Evolutionary conservation across 306 rosid species (phyloP), one percentile per base, ranked within the genome.

Genomic region (Dicorynia guianensis): DNA sequence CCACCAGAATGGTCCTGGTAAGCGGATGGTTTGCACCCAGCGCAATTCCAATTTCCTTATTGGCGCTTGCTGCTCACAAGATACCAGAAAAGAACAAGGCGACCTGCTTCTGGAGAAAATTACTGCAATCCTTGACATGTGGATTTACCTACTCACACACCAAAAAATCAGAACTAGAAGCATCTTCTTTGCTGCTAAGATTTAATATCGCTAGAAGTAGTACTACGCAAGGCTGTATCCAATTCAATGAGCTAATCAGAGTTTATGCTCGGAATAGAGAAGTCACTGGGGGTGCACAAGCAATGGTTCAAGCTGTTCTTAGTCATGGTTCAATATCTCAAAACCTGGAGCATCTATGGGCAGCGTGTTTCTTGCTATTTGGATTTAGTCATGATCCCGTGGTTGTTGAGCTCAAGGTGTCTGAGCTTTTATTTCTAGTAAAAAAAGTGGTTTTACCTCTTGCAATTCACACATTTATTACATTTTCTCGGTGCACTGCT

Each of bases 21-120:
- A 86, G 98, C 67, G 93, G 93, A 67, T 93, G 98, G 96, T 93
- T 93, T 68, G 97, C 96, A 19, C 96, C 98, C 0, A 68, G 83
- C 25, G 78, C 93, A 30, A 82, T 93, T 80, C 98, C 96, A 43
- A 69, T 85, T 84, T 83, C 88, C 17, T 81, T 88, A 59, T 67
- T 93, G 75, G 90, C 85, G 65, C 79, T 72, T 53, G 93, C 97
- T 47, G 98, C 98, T 52, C 84, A 88, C 74, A 91, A 84, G 63
- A 81, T 93, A 63, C 93, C 86, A 0, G 87, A 84, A 86, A 91
- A 91, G 77, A 81, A 62, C 25, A 81, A 68, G 30, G 70, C 76
- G 8, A 83, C 78, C 6, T 65, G 84, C 69, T 81, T 87, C 30
- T 91, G 90, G 88, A 86, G 85, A 75, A 85, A 67, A 70, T 48